Conservation (phyloP, 225 moss, liverwort and hornwort genomes). For the Marchantia paleacea region DNA sequence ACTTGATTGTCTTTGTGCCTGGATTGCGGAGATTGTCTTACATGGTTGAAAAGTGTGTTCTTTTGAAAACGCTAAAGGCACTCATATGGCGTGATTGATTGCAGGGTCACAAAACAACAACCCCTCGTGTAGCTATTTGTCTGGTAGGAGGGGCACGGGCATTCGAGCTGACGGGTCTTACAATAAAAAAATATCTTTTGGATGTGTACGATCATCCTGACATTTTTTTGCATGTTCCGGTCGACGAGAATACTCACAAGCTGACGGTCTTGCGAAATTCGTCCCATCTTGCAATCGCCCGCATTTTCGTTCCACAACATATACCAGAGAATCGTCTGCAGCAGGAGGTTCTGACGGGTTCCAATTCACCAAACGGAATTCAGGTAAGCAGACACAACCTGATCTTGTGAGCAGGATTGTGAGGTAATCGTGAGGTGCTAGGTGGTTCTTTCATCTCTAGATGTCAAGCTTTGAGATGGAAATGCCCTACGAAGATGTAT, state of each 20-base stretch:
- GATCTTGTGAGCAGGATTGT: slow-evolving; percentile 38
- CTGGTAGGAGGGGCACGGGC: slow-evolving; percentile 90
- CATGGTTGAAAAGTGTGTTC: background rate
- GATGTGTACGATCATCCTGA: slow-evolving; percentile 63
- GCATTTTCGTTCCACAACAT: slow-evolving; percentile 52
- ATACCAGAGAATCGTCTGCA: slow-evolving; percentile 52
- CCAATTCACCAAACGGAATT: slow-evolving; percentile 87
- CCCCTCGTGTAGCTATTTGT: slow-evolving; percentile 70
- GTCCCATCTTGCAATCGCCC: slow-evolving; percentile 53
- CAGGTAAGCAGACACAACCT: slow-evolving; percentile 49
- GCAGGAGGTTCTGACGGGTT: slow-evolving; percentile 64
- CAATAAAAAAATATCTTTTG: slow-evolving; percentile 61
- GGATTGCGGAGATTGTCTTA: background rate
- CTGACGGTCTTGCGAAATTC: slow-evolving; percentile 64
- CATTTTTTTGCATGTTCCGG: slow-evolving; percentile 77
- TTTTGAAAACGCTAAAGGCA: background rate
- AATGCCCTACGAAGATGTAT: too few relatives aligned
- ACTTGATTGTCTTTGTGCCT: background rate
- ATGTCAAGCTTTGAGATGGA: too few relatives aligned
- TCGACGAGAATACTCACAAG: slow-evolving; percentile 74
- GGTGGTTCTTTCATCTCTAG: too few relatives aligned
- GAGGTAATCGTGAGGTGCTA: too few relatives aligned
- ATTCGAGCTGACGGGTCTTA: slow-evolving; percentile 81
- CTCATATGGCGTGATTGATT: background rate
- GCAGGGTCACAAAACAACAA: background rate